A percentile compares a stretch with the other conserved stretches of the same genome.
Evolutionary conservation across 306 rosid species (phyloP).

Genomic region (Medicago ruthenica): DNA sequence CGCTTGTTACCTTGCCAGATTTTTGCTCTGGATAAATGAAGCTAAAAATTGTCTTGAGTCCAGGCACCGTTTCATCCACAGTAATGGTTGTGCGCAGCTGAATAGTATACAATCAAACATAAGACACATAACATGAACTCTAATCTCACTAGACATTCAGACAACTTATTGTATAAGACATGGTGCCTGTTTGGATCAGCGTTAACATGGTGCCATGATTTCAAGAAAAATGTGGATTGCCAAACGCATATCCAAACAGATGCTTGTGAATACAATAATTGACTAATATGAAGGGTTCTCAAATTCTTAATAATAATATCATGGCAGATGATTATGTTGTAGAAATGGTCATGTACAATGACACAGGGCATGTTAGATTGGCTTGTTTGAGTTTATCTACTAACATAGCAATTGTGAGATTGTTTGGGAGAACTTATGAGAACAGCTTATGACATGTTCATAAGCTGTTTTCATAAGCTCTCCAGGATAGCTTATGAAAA

Average conservation of each 20-base stretch:
- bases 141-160: background rate
- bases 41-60: conserved; percentile 86
- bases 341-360: background rate
- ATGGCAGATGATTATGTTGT: background rate
- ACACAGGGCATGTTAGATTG: background rate
- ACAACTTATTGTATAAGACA: background rate
- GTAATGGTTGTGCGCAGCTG: conserved; percentile 85
- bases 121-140: background rate
- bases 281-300: background rate
- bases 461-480: background rate
- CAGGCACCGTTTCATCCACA: conserved; percentile 93
- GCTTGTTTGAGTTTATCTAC: background rate
- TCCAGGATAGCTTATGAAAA: background rate
- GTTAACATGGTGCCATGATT: too few relatives aligned
- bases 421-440: background rate
- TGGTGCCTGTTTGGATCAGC: background rate
- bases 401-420: background rate
- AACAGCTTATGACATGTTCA: background rate
- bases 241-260: too few relatives aligned
- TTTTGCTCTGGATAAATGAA: conserved; percentile 85
- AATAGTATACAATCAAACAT: conserved; percentile 38
- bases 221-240: too few relatives aligned
- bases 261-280: background rate
- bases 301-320: background rate
- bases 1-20: conserved; percentile 78